phyloP scores from a whole-genome alignment of 106 monocot species.

The Acorus gramineus region DNA sequence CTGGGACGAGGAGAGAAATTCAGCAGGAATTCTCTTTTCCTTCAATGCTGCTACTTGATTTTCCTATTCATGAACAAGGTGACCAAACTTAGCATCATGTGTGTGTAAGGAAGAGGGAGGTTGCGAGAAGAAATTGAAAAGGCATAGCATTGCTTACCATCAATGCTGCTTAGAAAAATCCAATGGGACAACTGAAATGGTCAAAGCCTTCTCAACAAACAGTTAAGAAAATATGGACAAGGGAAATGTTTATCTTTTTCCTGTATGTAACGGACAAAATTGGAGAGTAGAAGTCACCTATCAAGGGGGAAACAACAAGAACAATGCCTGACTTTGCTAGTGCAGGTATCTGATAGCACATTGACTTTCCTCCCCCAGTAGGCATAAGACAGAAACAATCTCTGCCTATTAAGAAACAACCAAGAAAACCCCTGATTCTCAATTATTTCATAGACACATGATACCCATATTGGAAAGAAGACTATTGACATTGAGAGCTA shows the following conservation, averaged over 20 bases:
- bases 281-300: conserved; percentile 31
- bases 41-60: conserved; percentile 71
- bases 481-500: too few relatives aligned
- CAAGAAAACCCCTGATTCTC: too few relatives aligned
- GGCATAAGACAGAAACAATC: conserved; percentile 99
- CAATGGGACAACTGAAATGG: not conserved
- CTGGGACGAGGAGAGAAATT: conserved; percentile 87
- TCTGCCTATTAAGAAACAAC: conserved; percentile 40
- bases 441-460: not conserved
- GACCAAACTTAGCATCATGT: not conserved
- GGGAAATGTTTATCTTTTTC: too few relatives aligned
- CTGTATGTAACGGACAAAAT: not conserved
- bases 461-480: too few relatives aligned
- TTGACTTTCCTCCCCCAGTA: conserved; percentile 91
- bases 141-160: conserved; percentile 48
- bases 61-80: conserved; percentile 35
- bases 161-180: conserved; percentile 44
- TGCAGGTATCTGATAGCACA: conserved; percentile 97
- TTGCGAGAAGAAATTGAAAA: not conserved
- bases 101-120: not conserved
- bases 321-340: conserved; percentile 67
- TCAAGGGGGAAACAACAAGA: conserved; percentile 91
- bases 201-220: too few relatives aligned
- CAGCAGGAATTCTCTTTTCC: conserved; percentile 58
- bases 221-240: too few relatives aligned